Percentiles rank a stretch among this genome's conserved stretches.
Conservation (phyloP, 352 stramenopile genomes). For the Hyaloperonospora brassicae region DNA sequence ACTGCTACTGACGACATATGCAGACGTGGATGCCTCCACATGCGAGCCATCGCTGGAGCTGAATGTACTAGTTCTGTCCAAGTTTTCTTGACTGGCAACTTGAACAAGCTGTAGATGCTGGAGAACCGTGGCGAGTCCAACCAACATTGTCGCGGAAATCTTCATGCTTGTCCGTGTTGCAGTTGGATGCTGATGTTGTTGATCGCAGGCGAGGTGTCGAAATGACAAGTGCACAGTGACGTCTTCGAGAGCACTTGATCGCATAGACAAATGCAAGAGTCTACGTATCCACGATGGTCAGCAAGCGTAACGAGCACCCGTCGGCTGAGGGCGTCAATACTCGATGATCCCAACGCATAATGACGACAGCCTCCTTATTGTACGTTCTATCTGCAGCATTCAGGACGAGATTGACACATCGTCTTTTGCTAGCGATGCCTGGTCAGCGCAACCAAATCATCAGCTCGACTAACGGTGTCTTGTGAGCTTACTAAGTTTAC, state of each 20-base stretch:
- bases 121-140: slow-evolving; percentile 18
- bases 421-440: neutral
- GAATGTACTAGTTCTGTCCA: slow-evolving; percentile 8
- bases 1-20: slow-evolving; percentile 5
- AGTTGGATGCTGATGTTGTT: slow-evolving; percentile 9
- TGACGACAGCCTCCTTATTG: no score
- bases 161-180: slow-evolving; percentile 21
- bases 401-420: no score
- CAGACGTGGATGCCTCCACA: slow-evolving; percentile 13
- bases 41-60: slow-evolving; percentile 12
- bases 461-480: no score
- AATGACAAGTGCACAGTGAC: slow-evolving; percentile 27
- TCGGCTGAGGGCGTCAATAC: no score
- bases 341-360: no score
- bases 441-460: no score
- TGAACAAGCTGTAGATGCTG: slow-evolving; percentile 13
- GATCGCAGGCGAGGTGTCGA: slow-evolving; percentile 12
- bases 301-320: no score
- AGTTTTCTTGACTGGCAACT: slow-evolving; percentile 13
- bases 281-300: no score
- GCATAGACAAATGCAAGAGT: no score
- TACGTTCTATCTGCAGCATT: no score
- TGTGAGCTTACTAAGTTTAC: no score
- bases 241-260: no score
- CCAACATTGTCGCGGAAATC: slow-evolving; percentile 14